phyloP scores from a whole-genome alignment of 495 filamentous ascomycete species.

The Aspergillus panamensis region DNA sequence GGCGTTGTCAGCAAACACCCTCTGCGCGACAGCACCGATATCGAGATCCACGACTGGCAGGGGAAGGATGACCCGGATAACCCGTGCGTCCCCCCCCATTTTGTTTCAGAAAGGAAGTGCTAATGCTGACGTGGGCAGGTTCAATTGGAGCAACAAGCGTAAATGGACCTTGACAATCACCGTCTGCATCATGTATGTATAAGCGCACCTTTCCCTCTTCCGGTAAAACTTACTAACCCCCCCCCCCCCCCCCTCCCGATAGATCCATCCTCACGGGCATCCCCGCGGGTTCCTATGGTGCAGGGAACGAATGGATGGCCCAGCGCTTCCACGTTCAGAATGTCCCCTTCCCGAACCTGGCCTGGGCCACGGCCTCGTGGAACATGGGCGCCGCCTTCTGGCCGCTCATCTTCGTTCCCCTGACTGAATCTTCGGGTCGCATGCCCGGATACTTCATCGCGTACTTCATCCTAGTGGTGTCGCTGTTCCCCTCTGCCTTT shows the following conservation, averaged over 20 bases:
- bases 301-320: constrained; percentile 39
- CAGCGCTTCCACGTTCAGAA: constrained; percentile 42
- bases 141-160: constrained; percentile 25
- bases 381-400: constrained; percentile 51
- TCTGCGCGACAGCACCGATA: constrained; percentile 16
- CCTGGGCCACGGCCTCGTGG: constrained; percentile 51
- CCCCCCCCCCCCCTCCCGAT: too few species aligned
- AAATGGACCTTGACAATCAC: constrained; percentile 43
- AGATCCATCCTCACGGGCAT: constrained; percentile 44
- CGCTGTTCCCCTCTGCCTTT: constrained; percentile 48
- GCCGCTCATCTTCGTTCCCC: constrained; percentile 49
- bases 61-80: constrained; percentile 19
- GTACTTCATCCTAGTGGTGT: constrained; percentile 46
- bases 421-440: constrained; percentile 51
- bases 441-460: constrained; percentile 48
- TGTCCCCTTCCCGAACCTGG: constrained; percentile 40
- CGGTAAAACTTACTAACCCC: not conserved
- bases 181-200: constrained; percentile 38
- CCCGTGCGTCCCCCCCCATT: constrained; percentile 5
- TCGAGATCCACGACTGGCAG: constrained; percentile 19
- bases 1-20: constrained; percentile 25
- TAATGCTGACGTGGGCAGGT: constrained; percentile 1
- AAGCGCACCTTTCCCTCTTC: not conserved
- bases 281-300: constrained; percentile 41
- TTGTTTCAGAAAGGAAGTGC: too few species aligned